phyloP scores from a whole-genome alignment of 2,329 filamentous ascomycete species.

The Penicillium sp. region DNA sequence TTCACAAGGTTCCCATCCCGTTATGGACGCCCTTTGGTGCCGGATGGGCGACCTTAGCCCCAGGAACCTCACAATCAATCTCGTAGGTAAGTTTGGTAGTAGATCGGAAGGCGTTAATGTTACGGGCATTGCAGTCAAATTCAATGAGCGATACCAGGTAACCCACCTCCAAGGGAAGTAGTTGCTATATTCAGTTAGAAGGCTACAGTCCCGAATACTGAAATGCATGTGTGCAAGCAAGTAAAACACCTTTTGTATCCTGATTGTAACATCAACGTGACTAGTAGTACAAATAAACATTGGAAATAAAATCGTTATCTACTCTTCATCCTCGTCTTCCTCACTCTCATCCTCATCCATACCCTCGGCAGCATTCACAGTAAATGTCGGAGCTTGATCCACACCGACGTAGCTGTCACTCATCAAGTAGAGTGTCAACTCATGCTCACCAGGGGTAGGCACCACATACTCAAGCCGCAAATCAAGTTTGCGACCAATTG shows the following conservation, averaged over 20 bases:
- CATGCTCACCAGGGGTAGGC: slow-evolving; percentile 75
- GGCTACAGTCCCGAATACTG: no score
- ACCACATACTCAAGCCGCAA: slow-evolving; percentile 83
- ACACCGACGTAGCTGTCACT: slow-evolving; percentile 96
- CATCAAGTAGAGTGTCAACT: slow-evolving; percentile 89
- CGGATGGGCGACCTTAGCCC: no score
- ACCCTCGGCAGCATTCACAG: slow-evolving; percentile 76
- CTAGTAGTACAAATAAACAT: slow-evolving; percentile 17
- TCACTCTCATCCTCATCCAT: slow-evolving; percentile 93
- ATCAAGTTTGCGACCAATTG: slow-evolving; percentile 71
- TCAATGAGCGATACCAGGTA: no score
- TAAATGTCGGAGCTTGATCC: slow-evolving; percentile 89
- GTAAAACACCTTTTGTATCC: slow-evolving; percentile 12
- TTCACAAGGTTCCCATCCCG: no score
- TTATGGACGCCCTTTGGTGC: no score
- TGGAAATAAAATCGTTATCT: slow-evolving; percentile 10
- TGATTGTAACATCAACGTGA: slow-evolving; percentile 5
- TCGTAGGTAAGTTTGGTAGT: no score
- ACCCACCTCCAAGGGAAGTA: no score
- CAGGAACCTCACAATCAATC: no score
- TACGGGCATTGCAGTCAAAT: no score
- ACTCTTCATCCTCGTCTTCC: slow-evolving; percentile 62
- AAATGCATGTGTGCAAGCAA: background rate
- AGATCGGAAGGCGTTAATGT: no score
- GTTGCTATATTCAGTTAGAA: no score